Percentiles rank a stretch among this genome's conserved stretches.
Evolutionary conservation across 257 asterid species (phyloP).

Genomic region (Fraxinus excelsior): DNA sequence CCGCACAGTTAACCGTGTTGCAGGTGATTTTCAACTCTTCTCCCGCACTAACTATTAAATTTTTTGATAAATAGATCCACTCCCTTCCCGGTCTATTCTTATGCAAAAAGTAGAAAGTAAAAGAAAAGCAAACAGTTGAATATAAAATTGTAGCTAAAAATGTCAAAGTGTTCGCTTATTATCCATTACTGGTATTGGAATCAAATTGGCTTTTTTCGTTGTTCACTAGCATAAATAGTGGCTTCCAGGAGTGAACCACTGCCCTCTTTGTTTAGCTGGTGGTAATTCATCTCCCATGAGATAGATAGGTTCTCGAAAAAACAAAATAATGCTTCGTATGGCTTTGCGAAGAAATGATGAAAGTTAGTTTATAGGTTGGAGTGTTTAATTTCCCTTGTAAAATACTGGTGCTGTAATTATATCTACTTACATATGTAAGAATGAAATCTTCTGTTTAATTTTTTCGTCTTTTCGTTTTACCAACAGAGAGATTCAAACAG

Average conservation of each 20-base stretch:
- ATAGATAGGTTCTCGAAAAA: conserved; percentile 3
- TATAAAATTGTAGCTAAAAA: background rate
- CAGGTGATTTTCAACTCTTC: conserved; percentile 54
- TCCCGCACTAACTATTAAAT: background rate
- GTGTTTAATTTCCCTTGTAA: conserved; percentile 3
- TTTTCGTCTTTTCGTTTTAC: conserved; percentile 14
- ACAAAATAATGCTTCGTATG: background rate
- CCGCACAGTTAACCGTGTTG: conserved; percentile 85
- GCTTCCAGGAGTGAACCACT: background rate
- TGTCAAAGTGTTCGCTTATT: background rate
- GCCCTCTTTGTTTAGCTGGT: conserved; percentile 8
- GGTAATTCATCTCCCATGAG: background rate
- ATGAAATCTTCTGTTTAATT: conserved; percentile 18
- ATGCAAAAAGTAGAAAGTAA: background rate
- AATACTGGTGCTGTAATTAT: background rate
- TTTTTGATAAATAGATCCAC: conserved; percentile 14
- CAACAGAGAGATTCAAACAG: conserved; percentile 93
- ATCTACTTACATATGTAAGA: background rate
- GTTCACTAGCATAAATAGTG: conserved; percentile 7
- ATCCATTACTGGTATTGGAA: background rate
- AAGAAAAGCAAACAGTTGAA: background rate
- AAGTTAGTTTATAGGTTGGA: background rate
- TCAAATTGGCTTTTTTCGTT: background rate
- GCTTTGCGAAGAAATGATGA: background rate
- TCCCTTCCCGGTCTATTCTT: background rate